Conservation (phyloP, 2,329 filamentous ascomycete genomes). For the Fusarium setosum region DNA sequence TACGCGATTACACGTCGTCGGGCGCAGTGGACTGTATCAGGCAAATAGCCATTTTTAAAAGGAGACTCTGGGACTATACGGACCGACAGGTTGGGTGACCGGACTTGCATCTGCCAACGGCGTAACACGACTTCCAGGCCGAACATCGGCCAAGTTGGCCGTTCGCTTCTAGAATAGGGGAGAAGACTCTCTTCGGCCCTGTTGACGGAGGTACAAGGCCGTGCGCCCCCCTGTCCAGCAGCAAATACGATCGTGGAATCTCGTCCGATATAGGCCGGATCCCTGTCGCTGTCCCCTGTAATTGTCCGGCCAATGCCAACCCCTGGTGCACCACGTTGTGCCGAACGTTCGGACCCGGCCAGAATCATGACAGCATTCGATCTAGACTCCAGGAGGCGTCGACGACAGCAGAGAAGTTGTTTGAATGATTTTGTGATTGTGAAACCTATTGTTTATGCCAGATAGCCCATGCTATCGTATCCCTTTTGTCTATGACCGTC, state of each 20-base stretch:
- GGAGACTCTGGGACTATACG: neutral
- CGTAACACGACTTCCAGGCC: neutral
- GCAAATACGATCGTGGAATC: neutral
- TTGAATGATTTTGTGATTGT: neutral
- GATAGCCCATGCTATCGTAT: neutral
- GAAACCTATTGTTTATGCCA: neutral
- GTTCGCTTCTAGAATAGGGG: neutral
- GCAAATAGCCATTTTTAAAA: too few relatives aligned
- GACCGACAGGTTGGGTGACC: slow-evolving; percentile 1
- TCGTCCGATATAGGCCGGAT: slow-evolving; percentile 2
- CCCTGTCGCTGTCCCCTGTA: neutral
- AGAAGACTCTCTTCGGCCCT: neutral
- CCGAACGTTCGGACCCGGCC: neutral
- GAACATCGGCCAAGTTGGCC: neutral
- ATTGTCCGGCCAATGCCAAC: neutral
- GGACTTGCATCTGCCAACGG: neutral
- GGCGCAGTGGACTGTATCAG: too few relatives aligned
- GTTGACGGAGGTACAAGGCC: slow-evolving; percentile 5
- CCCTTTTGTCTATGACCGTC: slow-evolving; percentile 14
- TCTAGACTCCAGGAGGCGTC: neutral
- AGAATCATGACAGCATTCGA: neutral
- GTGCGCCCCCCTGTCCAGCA: neutral
- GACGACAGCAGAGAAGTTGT: neutral
- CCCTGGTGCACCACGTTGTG: neutral
- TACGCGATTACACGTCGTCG: neutral